Evolutionary conservation across 257 asterid species (phyloP).

Genomic region (Nicotiana otophora): DNA sequence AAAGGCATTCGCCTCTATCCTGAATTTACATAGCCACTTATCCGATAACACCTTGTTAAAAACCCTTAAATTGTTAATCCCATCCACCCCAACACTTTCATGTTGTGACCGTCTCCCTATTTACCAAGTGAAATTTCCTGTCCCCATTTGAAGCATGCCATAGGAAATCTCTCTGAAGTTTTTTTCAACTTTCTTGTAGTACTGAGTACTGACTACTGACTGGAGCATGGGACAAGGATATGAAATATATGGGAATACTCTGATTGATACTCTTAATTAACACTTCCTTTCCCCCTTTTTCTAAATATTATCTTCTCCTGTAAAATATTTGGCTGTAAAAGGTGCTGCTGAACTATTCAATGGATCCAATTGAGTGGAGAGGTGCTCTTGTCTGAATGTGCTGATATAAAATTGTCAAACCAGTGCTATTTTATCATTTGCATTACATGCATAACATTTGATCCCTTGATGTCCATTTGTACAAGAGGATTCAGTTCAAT

Average conservation of each 20-base stretch:
- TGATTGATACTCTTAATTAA: not conserved
- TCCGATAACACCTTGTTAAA: not conserved
- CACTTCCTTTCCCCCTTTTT: not conserved
- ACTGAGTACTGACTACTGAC: not conserved
- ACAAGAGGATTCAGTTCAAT: not conserved
- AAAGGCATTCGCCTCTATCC: not conserved
- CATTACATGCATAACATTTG: not conserved
- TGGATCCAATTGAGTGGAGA: not conserved
- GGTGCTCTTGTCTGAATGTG: not conserved
- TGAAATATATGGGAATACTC: not conserved
- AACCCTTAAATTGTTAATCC: not conserved
- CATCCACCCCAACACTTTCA: not conserved
- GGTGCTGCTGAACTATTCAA: not conserved
- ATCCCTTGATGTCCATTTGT: not conserved
- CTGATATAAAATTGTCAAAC: not conserved
- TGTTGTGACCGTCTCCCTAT: not conserved
- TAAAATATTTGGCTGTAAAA: not conserved
- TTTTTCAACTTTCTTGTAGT: not conserved
- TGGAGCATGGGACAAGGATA: not conserved
- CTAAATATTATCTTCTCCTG: not conserved
- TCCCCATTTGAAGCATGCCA: not conserved
- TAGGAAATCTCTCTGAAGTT: not conserved
- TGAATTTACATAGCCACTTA: not conserved
- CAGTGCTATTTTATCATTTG: not conserved
- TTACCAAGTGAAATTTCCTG: not conserved